Conservation (phyloP, 768 basidiomycete species). For the Kwoniella pini region DNA sequence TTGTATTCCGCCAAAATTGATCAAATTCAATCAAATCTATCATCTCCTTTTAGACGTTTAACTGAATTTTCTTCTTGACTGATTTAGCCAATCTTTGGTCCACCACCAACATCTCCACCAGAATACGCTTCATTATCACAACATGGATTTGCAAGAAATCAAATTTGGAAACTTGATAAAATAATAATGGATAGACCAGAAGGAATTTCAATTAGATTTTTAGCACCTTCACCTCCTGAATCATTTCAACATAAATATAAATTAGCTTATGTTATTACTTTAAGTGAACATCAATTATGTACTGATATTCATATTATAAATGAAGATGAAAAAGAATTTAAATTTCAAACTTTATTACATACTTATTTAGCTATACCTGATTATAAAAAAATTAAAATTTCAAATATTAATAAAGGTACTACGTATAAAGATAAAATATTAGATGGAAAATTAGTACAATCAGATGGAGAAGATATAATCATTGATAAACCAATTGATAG, state of each 20-base stretch:
- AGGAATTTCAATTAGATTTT: constrained; percentile 73
- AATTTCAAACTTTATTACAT: constrained; percentile 92
- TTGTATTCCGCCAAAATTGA: no score
- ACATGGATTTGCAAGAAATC: constrained; percentile 88
- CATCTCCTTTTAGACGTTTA: no score
- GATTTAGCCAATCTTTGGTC: constrained; percentile 74
- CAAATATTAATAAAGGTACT: constrained; percentile 67
- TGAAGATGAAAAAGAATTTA: constrained; percentile 60
- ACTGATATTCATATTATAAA: constrained; percentile 81
- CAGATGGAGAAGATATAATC: constrained; percentile 56
- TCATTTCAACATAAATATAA: constrained; percentile 68
- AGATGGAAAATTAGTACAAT: constrained; percentile 58
- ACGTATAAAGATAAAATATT: constrained; percentile 73
- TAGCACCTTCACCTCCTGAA: constrained; percentile 66
- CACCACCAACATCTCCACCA: constrained; percentile 65
- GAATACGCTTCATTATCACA: constrained; percentile 67
- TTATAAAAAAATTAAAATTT: constrained; percentile 63
- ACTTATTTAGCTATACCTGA: constrained; percentile 70
- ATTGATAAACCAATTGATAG: constrained; percentile 44
- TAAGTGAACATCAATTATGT: constrained; percentile 70
- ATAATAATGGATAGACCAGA: constrained; percentile 68
- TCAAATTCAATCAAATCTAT: no score
- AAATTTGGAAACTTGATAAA: constrained; percentile 69
- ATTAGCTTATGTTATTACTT: constrained; percentile 77
- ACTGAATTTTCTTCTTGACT: neutral